Base-by-base conservation (phyloP, 1,139 yeast genomes). In the Suhomyces taliae region DNA sequence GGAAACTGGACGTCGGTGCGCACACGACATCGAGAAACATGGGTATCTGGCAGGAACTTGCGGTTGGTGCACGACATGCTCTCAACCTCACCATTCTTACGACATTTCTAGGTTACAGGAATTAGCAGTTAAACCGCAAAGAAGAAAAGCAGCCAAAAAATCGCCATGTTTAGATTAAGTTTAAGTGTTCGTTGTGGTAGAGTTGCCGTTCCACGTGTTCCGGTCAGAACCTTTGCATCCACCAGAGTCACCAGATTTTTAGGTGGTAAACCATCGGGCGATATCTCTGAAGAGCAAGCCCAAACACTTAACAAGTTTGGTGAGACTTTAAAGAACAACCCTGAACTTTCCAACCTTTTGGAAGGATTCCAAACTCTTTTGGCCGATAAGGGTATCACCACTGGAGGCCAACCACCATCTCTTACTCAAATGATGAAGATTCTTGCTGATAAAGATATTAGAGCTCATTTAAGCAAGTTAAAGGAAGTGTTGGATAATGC, bases 391-490 rank as follows among this genome's bases (percentile, higher is more conserved):
- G 78, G 78, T 15, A 61, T 71, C 40, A 53, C 64, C 36, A 60
- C 67, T 4, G 64, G 60, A 2, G 65, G 64, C 2, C 53, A 62
- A 43, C 66, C 67, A 7, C 78, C 78, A 4, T 65, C 69, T 14
- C 58, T 73, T 59, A 54, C 68, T 47, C 66, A 70, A 49, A 61
- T 74, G 67, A 64, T 74, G 62, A 66, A 64, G 52, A 60, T 74
- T 39, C 60, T 73, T 48, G 58, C 71, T 39, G 75, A 74, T 47
- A 64, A 62, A 49, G 76, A 72, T 14, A 65, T 74, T n/a, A 65
- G 70, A 42, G 62, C 56, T 8, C 59, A 62, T 38, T 59, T 72
- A 35, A 49, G 53, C n/a, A 60, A 61, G 37, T 61, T 74, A 50
- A 67, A 69, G 52, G 56, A 53, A 14, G 63, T 67, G 34, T 64